Conservation (phyloP, 2,329 filamentous ascomycete species). For the Pyrenophora seminiperda region DNA sequence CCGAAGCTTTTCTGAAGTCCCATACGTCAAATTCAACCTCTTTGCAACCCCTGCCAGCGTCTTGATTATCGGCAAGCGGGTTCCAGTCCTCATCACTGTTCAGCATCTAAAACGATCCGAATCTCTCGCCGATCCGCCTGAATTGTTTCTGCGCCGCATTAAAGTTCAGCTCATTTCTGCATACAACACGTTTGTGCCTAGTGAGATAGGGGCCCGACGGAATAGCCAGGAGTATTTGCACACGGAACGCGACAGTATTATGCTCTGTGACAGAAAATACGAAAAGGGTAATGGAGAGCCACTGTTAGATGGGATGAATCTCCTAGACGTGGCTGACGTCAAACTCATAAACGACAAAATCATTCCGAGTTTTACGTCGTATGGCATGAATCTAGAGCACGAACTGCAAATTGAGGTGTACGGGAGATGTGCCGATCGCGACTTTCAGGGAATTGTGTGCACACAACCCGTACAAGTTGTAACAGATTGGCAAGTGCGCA, state of each 20-base stretch:
- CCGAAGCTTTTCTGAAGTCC: slow-evolving; percentile 24
- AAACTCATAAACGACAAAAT: slow-evolving; percentile 12
- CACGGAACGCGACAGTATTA: slow-evolving; percentile 13
- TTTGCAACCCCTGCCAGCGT: slow-evolving; percentile 29
- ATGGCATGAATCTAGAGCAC: slow-evolving; percentile 31
- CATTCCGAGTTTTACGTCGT: slow-evolving; percentile 34
- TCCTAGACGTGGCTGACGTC: slow-evolving; percentile 16
- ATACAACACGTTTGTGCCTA: slow-evolving; percentile 23
- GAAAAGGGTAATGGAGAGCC: slow-evolving; percentile 19
- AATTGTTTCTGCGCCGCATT: slow-evolving; percentile 30
- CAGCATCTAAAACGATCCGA: slow-evolving; percentile 33
- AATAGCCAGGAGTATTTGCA: slow-evolving; percentile 8
- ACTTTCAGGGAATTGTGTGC: slow-evolving; percentile 24
- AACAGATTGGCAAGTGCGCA: slow-evolving; percentile 12
- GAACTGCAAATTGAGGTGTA: slow-evolving; percentile 32
- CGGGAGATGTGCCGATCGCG: slow-evolving; percentile 35
- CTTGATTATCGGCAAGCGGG: slow-evolving; percentile 20
- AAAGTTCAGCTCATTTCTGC: slow-evolving; percentile 27
- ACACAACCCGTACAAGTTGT: slow-evolving; percentile 27
- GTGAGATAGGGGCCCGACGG: slow-evolving; percentile 8
- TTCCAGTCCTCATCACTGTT: slow-evolving; percentile 27
- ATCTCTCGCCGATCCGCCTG: slow-evolving; percentile 29
- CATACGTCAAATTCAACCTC: slow-evolving; percentile 31
- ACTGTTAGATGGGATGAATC: slow-evolving; percentile 23
- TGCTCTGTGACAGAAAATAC: slow-evolving; percentile 27